Conservation (phyloP, 176 grass and related monocot species). For the Elymus sibiricus region DNA sequence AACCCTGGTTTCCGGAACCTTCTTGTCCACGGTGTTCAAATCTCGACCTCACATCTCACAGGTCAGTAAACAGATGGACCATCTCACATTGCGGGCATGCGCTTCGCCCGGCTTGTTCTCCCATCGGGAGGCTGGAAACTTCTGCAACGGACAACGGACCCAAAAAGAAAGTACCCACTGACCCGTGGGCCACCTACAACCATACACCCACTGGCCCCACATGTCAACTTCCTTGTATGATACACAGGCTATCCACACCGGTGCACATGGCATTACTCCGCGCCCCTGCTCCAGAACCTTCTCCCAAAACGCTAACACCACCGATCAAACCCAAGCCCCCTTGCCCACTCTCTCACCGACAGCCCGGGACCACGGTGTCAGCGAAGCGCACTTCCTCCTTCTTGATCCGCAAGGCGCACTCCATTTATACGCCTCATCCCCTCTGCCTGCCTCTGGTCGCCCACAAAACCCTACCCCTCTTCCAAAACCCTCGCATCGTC, state of each 20-base stretch:
- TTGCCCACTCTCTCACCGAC: not conserved
- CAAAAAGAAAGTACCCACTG: not conserved
- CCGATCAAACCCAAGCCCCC: not conserved
- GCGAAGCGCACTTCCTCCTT: not conserved
- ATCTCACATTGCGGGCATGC: no score
- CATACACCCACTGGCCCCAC: not conserved
- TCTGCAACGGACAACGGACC: not conserved
- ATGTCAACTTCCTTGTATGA: not conserved
- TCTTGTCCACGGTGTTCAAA: not conserved
- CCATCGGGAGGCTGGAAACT: not conserved
- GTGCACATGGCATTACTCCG: not conserved
- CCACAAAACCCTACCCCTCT: conserved; percentile 30
- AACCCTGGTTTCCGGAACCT: not conserved
- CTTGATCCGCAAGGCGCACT: conserved; percentile 39
- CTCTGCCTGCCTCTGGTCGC: no score
- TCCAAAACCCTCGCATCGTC: conserved; percentile 41
- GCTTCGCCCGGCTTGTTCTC: no score
- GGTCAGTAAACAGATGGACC: not conserved
- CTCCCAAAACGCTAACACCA: not conserved
- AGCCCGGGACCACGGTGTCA: not conserved
- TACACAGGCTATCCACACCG: not conserved
- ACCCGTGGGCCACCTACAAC: not conserved
- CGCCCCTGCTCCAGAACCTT: not conserved
- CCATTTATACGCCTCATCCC: conserved; percentile 14
- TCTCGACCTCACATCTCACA: not conserved